phyloP scores from a whole-genome alignment of 2,329 filamentous ascomycete species.

The Cladosporium sphaerospermum region DNA sequence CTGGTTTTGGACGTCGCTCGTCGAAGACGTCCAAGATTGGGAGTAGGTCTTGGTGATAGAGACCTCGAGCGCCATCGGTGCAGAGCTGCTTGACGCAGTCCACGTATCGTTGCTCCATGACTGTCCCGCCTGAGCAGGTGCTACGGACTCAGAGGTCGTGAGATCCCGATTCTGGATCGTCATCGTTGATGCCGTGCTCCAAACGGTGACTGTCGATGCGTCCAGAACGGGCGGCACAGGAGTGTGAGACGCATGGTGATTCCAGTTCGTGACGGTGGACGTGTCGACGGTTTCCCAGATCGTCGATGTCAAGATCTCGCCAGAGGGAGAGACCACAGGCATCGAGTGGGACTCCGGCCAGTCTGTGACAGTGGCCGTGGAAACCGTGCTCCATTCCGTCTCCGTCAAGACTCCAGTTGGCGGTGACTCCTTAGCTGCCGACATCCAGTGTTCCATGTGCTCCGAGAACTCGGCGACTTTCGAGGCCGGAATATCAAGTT shows the following conservation, averaged over 20 bases:
- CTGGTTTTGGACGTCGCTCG: not conserved
- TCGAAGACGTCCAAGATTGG: not conserved
- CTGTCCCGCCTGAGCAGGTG: not conserved
- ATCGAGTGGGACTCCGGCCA: slow-evolving; percentile 1
- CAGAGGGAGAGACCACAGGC: not conserved
- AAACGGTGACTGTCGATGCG: not conserved
- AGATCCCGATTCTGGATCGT: not conserved
- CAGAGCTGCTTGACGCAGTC: not conserved
- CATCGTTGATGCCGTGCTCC: not conserved
- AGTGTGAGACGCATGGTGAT: not conserved
- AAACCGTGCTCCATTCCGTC: slow-evolving; percentile 2
- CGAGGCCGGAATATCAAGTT: slow-evolving; percentile 13
- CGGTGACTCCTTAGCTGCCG: not conserved
- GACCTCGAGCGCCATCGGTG: slow-evolving; percentile 1
- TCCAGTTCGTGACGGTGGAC: slow-evolving; percentile 2
- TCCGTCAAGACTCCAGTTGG: not conserved
- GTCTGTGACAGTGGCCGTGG: slow-evolving; percentile 10
- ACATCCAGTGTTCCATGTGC: not conserved
- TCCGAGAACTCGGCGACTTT: slow-evolving; percentile 3
- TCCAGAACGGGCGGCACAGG: not conserved
- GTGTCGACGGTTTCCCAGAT: not conserved
- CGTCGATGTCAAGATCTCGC: slow-evolving; percentile 1
- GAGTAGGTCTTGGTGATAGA: slow-evolving; percentile 5
- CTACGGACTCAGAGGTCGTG: not conserved
- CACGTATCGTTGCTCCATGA: not conserved